Percentiles rank a stretch among this genome's conserved stretches.
phyloP scores from a whole-genome alignment of 805 yeast genomes.

The Schwanniomyces polymorphus region DNA sequence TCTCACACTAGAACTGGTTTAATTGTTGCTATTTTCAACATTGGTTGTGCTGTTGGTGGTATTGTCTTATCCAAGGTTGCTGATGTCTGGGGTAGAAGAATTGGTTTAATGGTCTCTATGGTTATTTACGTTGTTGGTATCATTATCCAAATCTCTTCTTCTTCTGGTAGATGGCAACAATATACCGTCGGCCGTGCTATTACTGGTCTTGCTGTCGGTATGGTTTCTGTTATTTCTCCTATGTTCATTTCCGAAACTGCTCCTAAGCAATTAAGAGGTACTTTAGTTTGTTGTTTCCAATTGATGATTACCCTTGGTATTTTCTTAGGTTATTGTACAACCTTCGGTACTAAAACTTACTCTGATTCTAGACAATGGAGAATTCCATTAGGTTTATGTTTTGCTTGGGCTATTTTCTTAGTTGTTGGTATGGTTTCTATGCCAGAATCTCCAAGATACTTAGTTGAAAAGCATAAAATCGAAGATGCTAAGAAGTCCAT shows the following conservation, averaged over 20 bases:
- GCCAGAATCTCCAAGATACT: constrained; percentile 72
- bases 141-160: constrained; percentile 57
- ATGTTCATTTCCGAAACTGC: constrained; percentile 67
- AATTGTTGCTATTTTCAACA: constrained; percentile 57
- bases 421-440: constrained; percentile 52
- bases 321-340: constrained; percentile 67
- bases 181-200: constrained; percentile 61
- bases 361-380: constrained; percentile 61
- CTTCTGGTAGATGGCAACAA: constrained; percentile 55
- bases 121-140: constrained; percentile 61
- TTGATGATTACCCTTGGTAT: constrained; percentile 71
- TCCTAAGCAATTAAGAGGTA: constrained; percentile 71
- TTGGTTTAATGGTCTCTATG: constrained; percentile 54
- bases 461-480: constrained; percentile 48
- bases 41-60: constrained; percentile 77
- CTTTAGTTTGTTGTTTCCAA: constrained; percentile 69
- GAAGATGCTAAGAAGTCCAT: constrained; percentile 58
- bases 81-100: constrained; percentile 61
- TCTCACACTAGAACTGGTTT: constrained; percentile 52
- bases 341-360: constrained; percentile 60
- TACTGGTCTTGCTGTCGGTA: constrained; percentile 74
- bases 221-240: constrained; percentile 67
- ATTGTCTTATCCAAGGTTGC: constrained; percentile 55
- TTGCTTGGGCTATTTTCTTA: constrained; percentile 53
- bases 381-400: constrained; percentile 59